Base-by-base conservation (phyloP, 768 basidiomycete genomes). In the Lentinula lateritia region DNA sequence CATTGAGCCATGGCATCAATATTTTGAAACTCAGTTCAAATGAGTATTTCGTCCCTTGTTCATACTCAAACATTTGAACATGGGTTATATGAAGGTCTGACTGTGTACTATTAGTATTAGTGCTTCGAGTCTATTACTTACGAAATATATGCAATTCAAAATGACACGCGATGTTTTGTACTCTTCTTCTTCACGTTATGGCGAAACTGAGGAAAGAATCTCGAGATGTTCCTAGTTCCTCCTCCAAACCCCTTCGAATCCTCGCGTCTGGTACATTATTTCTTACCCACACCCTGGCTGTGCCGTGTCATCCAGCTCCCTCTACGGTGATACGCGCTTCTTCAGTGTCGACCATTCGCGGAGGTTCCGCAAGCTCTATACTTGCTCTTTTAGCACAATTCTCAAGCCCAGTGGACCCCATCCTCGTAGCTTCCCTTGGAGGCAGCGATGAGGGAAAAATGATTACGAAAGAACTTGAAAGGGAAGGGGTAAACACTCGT, bases 211-310 rank as follows among this genome's bases (percentile, higher is more conserved):
- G 81, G 58, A 78, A 78, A 64, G 79, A 80, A 50, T 70, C 67
- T 58, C 75, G 72, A 43, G 67, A 71, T 66, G 46, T 52, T 66
- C 66, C 35, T 63, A 62, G 53, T 64, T 64, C 62, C 63, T 65
- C 43, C 69, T 58, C 71, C 53, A 75, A 70, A 66, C 78, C 83
- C 16, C 77, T 91, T 16, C 87, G 90, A 48, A 84, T 93, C 23
- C 82, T 93, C 43, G 89, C 89, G 2, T 86, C 87, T 12, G 92
- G 92, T 13, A 90, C 92, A 9, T 80, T 94, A 43, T 93, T 93
- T 69, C 72, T 89, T 48, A 90, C 89, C 5, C 86, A 92, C 70
- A 87, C 85, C 0, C 80, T 94, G 53, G 76, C 78, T 42, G 67
- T 93, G 3, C 83, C 84, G 18, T 70, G 78, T 12, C 82, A 89